Percentiles rank a stretch among this genome's conserved stretches.
These are phyloP conservation scores for Massarina eburnea DNA, from an alignment of 2,329 filamentous ascomycete genomes.

Conservation along the genomic window DNA sequence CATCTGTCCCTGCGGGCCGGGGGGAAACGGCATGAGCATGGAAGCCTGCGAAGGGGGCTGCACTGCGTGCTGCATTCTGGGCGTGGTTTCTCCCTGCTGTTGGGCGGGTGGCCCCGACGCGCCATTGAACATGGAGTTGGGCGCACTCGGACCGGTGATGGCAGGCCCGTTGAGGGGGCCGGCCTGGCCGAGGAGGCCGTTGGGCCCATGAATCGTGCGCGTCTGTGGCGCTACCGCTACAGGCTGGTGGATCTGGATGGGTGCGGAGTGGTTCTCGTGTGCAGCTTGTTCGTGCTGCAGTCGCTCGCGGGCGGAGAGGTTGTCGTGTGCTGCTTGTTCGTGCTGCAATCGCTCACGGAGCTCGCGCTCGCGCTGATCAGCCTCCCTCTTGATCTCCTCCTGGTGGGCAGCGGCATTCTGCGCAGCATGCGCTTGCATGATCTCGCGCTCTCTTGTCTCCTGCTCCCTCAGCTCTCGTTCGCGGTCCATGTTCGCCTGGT, in stretches of 20 bases:
- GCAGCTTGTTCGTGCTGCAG: conserved; percentile 68
- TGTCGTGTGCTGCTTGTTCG: conserved; percentile 77
- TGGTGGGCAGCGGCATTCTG: conserved; percentile 53
- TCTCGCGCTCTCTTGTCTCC: conserved; percentile 52
- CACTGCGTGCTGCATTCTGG: conserved; percentile 63
- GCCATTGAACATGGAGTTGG: conserved; percentile 61
- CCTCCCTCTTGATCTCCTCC: conserved; percentile 51
- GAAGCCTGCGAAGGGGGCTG: conserved; percentile 56
- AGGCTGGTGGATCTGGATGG: conserved; percentile 91
- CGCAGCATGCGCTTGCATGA: conserved; percentile 52
- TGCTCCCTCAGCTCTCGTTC: conserved; percentile 52
- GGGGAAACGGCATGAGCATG: conserved; percentile 54
- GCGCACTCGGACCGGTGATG: conserved; percentile 61
- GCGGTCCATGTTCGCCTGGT: conserved; percentile 43
- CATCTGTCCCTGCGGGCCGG: conserved; percentile 50
- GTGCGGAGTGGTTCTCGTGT: conserved; percentile 84
- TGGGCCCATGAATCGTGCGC: conserved; percentile 85
- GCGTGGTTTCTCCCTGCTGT: conserved; percentile 58
- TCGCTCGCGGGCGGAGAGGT: conserved; percentile 82
- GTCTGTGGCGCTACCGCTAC: conserved; percentile 74
- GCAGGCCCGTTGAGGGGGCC: conserved; percentile 55
- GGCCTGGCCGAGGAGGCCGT: conserved; percentile 71
- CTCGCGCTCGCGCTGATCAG: conserved; percentile 58
- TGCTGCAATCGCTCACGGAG: conserved; percentile 66
- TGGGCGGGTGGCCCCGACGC: conserved; percentile 63